Evolutionary conservation across 306 rosid genomes (phyloP), one percentile per base, ranked within the genome.

Genomic region (Mimosa bimucronata): DNA sequence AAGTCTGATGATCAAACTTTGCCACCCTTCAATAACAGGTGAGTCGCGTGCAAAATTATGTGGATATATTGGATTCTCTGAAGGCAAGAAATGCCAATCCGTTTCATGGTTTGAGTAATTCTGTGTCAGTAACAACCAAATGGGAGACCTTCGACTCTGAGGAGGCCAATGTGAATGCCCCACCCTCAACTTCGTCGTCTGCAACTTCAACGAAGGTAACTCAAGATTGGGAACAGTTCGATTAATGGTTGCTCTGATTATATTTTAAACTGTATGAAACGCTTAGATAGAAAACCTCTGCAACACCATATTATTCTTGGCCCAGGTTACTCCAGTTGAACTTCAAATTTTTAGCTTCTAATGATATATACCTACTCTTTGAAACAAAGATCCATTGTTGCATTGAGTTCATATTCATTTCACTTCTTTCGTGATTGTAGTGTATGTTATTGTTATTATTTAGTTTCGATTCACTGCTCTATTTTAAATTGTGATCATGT

Each of bases 81-180:
- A 87, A 87, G 89, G 73, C 82, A 14, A 83, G 83, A 80, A 86
- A 81, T 61, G 76, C 87, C 81, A 87, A 87, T 48, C 91, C 87
- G 16, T 83, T 78, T 74, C 66, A 21, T 55, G 29, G 77, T 73
- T 73, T 66, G 62, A 77, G 77, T 66, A 86, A 74, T 61, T 74
- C 88, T 21, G 90, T 78, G 76, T 81, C 88, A 34, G 91, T 85
- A 74, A 80, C 97, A 42, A 84, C 92, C 41, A 73, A 88, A 25
- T 90, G 90, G 97, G 97, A 89, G 77, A 86, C 94, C 74, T 88
- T 92, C 31, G 92, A 90, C 80, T 81, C 91, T 3, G 97, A 89
- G 50, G 77, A 71, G 40, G 87, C 86, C 82, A 86, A 86, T 81
- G 53, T 79, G 55, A 86, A 45, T 70, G 83, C 97, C 71, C 88